Base-by-base conservation (phyloP, 2,329 filamentous ascomycete genomes). In the Lithohypha guttulata region DNA sequence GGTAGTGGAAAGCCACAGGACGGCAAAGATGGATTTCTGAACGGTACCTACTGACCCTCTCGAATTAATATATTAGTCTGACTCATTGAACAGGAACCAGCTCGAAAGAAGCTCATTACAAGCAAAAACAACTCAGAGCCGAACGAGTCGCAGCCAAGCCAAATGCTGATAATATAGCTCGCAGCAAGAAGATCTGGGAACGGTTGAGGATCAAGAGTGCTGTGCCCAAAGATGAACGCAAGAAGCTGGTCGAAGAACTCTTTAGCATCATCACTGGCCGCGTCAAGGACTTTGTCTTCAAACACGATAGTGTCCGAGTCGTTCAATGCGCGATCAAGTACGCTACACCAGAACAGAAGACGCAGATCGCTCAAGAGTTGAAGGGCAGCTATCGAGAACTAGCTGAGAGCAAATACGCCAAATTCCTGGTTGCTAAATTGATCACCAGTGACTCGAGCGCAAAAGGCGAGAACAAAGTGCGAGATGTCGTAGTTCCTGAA, bases 281-380 rank as follows among this genome's bases (percentile, higher is more conserved):
- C 42, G 82, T 96, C 53, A 85, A 84, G 62, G 91, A 96, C 46
- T 94, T 96, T 51, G 89, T 95, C 14, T 83, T 98, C 65, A 98
- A 98, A 73, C 91, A 98, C 61, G 91, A 98, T 59, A 84, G 86
- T 23, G 89, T 94, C n/a, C 77, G 91, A 51, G 86, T 94, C 28
- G 82, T 98, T 18, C 91, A 98, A 65, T 95, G 87, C 9, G 91
- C 89, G 25, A 76, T 98, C 63, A 98, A 98, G 63, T 98, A 98
- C 63, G 82, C 85, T 33, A 93, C 81, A 31, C 70, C 77, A 40
- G 80, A 83, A 44, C 87, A 95, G 64, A 75, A 84, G 55, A 84
- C 80, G 61, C 76, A 80, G 65, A 95, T 98, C 54, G 85, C 87
- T 6, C 70, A 69, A 42, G 91, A 98, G 61, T 71, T 98, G 41